Conservation (phyloP, 129 eudicot genomes). For the Smallanthus sonchifolius region DNA sequence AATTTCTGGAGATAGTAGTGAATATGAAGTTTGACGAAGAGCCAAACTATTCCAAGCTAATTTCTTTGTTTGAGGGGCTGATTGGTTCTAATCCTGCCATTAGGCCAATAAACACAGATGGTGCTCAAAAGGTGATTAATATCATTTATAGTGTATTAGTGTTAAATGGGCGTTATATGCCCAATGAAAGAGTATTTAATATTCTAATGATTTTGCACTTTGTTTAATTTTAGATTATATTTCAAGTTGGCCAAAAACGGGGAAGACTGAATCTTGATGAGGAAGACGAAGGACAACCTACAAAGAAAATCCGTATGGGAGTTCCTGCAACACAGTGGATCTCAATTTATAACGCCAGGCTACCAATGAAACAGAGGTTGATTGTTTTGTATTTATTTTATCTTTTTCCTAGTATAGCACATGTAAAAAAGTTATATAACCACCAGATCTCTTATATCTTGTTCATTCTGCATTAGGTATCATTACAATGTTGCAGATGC, state of each 20-base stretch:
- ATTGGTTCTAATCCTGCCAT: slow-evolving; percentile 41
- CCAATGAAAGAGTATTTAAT: background rate
- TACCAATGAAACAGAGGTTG: slow-evolving; percentile 84
- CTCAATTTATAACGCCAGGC: slow-evolving; percentile 71
- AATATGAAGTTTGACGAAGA: slow-evolving; percentile 91
- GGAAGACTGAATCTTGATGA: slow-evolving; percentile 53
- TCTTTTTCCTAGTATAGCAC: background rate
- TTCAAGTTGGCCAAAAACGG: slow-evolving; percentile 44
- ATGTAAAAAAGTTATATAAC: background rate
- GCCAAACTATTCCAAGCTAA: slow-evolving; percentile 83
- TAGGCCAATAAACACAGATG: slow-evolving; percentile 42
- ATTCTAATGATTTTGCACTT: background rate
- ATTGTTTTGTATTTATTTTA: background rate
- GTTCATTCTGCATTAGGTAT: slow-evolving; percentile 41
- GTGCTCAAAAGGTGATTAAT: slow-evolving; percentile 46
- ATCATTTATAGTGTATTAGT: background rate
- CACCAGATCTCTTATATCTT: background rate
- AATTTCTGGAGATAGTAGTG: slow-evolving; percentile 66
- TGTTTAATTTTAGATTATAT: slow-evolving; percentile 28
- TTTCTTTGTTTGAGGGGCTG: slow-evolving; percentile 61
- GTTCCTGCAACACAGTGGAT: slow-evolving; percentile 88
- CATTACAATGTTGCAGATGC: slow-evolving; percentile 86
- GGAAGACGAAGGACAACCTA: slow-evolving; percentile 70
- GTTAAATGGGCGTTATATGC: background rate
- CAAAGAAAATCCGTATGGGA: slow-evolving; percentile 73